A percentile compares a stretch with the other conserved stretches of the same genome.
Conservation (phyloP, 495 filamentous ascomycete genomes). For the Annulohypoxylon bovei region DNA sequence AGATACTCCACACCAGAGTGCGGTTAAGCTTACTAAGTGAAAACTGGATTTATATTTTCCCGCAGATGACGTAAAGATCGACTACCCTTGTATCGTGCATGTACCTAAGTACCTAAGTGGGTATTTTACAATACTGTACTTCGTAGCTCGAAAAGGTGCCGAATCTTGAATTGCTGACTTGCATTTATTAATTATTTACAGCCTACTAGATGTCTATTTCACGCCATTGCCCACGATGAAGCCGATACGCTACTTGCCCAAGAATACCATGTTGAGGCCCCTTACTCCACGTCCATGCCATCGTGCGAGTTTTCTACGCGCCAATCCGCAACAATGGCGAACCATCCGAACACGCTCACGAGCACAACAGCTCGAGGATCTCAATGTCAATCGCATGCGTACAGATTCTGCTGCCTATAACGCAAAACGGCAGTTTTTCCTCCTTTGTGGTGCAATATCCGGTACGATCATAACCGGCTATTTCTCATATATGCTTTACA, state of each 20-base stretch:
- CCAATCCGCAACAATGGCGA: slow-evolving; percentile 43
- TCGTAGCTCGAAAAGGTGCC: background rate
- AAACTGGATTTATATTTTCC: slow-evolving; percentile 5
- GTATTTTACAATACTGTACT: too few relatives aligned
- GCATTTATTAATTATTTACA: slow-evolving; percentile 1
- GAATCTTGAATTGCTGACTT: background rate
- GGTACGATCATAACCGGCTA: slow-evolving; percentile 61
- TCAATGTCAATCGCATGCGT: slow-evolving; percentile 58
- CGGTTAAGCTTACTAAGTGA: background rate
- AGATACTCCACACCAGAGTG: background rate
- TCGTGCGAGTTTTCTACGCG: slow-evolving; percentile 6
- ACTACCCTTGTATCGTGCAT: background rate
- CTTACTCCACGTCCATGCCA: slow-evolving; percentile 6
- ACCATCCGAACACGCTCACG: slow-evolving; percentile 48
- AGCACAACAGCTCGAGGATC: slow-evolving; percentile 50
- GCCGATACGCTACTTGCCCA: slow-evolving; percentile 33
- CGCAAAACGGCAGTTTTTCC: slow-evolving; percentile 57
- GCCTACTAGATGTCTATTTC: background rate
- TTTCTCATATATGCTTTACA: slow-evolving; percentile 53
- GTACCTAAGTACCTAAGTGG: slow-evolving; percentile 6
- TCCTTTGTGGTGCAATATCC: slow-evolving; percentile 57
- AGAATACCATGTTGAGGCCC: slow-evolving; percentile 13
- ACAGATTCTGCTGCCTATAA: slow-evolving; percentile 54
- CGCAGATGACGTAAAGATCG: slow-evolving; percentile 10
- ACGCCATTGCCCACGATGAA: slow-evolving; percentile 37